phyloP scores from a whole-genome alignment of 495 filamentous ascomycete species.

The Cetradonia linearis region DNA sequence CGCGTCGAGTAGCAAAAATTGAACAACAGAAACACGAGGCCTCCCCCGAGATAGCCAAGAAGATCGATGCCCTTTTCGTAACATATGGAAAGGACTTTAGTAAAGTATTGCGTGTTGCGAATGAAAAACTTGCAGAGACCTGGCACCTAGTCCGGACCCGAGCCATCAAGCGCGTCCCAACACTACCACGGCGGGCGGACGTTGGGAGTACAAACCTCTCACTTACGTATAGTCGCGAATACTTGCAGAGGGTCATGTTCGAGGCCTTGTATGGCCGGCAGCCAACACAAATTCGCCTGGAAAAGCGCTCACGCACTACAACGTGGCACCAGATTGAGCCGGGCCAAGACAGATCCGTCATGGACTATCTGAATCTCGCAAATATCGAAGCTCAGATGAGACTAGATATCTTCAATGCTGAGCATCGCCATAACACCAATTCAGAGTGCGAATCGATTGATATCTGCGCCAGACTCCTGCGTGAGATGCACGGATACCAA shows the following conservation, averaged over 20 bases:
- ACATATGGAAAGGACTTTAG: slow-evolving; percentile 19
- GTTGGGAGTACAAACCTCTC: slow-evolving; percentile 1
- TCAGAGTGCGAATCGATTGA: not conserved
- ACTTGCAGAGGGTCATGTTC: slow-evolving; percentile 26
- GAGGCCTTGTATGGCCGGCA: slow-evolving; percentile 10
- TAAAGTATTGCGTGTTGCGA: slow-evolving; percentile 26
- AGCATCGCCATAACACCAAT: not conserved
- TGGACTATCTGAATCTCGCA: not conserved
- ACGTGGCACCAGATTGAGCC: not conserved
- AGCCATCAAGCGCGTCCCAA: slow-evolving; percentile 28
- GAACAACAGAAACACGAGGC: slow-evolving; percentile 31
- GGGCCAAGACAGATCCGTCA: not conserved
- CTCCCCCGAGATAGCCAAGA: not conserved
- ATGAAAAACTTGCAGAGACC: slow-evolving; percentile 22
- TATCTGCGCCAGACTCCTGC: slow-evolving; percentile 30
- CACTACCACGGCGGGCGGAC: slow-evolving; percentile 33
- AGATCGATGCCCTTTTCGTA: not conserved
- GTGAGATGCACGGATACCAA: slow-evolving; percentile 33
- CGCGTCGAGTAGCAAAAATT: slow-evolving; percentile 51
- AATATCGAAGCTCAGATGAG: not conserved
- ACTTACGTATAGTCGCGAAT: slow-evolving; percentile 24
- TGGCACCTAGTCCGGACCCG: slow-evolving; percentile 31
- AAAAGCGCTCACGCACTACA: slow-evolving; percentile 4
- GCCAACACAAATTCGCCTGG: not conserved
- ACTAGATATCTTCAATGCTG: not conserved